Evolutionary conservation across 768 basidiomycete species (phyloP), one percentile per base, ranked within the genome.

Genomic region (Zangia roseola): DNA sequence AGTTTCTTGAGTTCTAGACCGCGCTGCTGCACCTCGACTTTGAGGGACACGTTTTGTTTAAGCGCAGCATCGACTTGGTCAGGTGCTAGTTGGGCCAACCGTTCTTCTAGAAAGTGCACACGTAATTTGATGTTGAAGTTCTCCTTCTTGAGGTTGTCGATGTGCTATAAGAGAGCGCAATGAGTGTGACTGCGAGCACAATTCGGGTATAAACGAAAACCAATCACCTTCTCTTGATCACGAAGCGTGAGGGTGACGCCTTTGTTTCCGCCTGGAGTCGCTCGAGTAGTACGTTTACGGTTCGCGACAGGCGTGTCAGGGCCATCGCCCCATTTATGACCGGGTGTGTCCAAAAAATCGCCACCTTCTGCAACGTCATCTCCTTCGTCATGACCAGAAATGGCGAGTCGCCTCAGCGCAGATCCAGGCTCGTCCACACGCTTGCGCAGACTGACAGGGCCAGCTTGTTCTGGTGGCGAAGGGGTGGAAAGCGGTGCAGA

Each of bases 101-200:
- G 86, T 61, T 98, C 93, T 68, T 97, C 91, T 36, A 97, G 80
- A 65, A 97, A 95, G 63, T 97, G 93, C 4, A 97, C 90, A 50
- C 93, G 90, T 43, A 98, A 80, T 68, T 97, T 97, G 64, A 99
- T 85, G 61, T 86, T 88, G 68, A 98, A 97, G 75, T 95, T 95
- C 67, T 98, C 94, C 67, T 94, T 97, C 74, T 95, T 94, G 61
- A 94, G 81, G 53, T 84, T 84, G 70, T 98, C 93, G 63, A 97
- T 91, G 67, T 94, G 90, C 94, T 98, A 61, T 6, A n/a, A 7
- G 23, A 10, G 34, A 25, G 33, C 8, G 7, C 1, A 25, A 16
- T 6, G 24, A 5, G 21, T 9, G 16, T 45, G 9, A 40, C 12
- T 40, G 33, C 17, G 8, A 19, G 31, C 10, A 37, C 7, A 21